Conservation (phyloP, 2,329 filamentous ascomycete genomes). For the Colletotrichum viniferum region DNA sequence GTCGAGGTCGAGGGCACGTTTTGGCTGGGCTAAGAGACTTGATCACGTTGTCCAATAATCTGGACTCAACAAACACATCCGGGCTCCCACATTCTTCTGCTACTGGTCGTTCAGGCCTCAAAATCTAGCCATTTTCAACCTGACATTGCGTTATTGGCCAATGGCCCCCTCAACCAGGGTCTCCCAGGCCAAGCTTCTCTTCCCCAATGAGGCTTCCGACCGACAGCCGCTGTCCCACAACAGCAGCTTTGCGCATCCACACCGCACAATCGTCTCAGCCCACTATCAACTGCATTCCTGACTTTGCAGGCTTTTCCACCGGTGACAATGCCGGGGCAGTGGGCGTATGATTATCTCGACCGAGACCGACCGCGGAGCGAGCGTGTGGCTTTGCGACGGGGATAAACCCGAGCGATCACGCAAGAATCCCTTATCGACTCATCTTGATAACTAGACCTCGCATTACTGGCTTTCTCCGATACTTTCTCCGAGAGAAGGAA, state of each 20-base stretch:
- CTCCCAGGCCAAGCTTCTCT: neutral
- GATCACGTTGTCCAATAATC: neutral
- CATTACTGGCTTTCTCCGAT: neutral
- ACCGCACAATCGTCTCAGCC: neutral
- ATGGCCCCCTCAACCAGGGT: neutral
- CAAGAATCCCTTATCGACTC: neutral
- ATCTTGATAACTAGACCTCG: neutral
- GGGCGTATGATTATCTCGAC: neutral
- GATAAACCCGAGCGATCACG: conserved; percentile 2
- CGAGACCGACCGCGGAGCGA: neutral
- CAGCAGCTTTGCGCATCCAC: neutral
- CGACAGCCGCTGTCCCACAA: conserved; percentile 6
- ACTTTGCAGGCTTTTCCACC: neutral
- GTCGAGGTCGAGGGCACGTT: conserved; percentile 35
- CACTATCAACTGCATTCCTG: neutral
- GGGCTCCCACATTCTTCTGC: neutral
- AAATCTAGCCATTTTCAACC: neutral
- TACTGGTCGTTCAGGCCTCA: neutral
- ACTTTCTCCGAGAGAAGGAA: neutral
- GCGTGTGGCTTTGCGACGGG: neutral
- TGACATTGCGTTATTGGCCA: neutral
- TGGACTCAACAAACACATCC: neutral
- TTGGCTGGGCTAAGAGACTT: neutral
- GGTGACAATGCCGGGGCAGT: neutral
- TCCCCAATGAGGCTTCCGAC: neutral